Evolutionary conservation across 257 asterid genomes (phyloP), one percentile per base, ranked within the genome.

Genomic region (Plantago ovata): DNA sequence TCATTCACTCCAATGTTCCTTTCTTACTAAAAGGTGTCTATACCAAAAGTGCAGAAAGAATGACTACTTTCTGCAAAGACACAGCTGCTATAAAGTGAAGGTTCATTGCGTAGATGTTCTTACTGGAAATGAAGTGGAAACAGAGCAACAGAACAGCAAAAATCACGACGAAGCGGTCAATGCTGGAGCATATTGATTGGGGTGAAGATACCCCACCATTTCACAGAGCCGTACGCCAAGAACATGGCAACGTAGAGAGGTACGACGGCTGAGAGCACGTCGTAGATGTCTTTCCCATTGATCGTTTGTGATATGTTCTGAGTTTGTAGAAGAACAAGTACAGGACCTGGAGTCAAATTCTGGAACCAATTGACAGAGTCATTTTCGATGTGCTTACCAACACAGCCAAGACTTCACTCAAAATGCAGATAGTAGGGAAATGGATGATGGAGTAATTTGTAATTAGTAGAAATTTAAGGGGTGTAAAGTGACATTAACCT

Each of bases 111-210:
- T 91, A 91, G 21, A 78, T 75, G 65, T 91, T 18, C 70, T 85
- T 87, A 6, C 83, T 61, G 46, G 98, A 84, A 47, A 91, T 91
- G 87, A 91, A 91, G 73, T 91, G 98, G 73, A 91, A 91, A 10
- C 94, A 78, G 0, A 91, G 89, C 6, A 91, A 53, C 0, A 96
- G 98, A 24, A 91, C 98, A 0, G 98, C 96, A n/a, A 91, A 91
- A 1, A 91, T 89, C 0, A 96, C 98, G 0, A 90, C 98, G 66
- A 90, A 90, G 0, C 98, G 91, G 69, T 90, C 87, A 64, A 90
- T 90, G 10, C 97, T 95, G 0, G 97, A 82, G 69, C 97, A n/a
- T n/a, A 89, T 3, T 89, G 97, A 49, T 87, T 91, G 98, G 95
- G 5, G 97, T 90, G 79, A 90, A 90, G 63, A 90, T 90, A 57